Percentiles rank a stretch among this genome's conserved stretches.
Evolutionary conservation across 129 eudicot genomes (phyloP).

Genomic region (carrot (Daucus carota)): DH1_v3.0 NC_030382.2:31221001-31221500

Average conservation of each 20-base stretch:
- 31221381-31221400: conserved; percentile 9
- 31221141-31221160: conserved; percentile 6
- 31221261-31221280: conserved; percentile 44
- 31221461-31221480: not conserved
- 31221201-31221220: conserved; percentile 15
- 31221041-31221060: not conserved
- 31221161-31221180: conserved; percentile 5
- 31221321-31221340: conserved; percentile 41
- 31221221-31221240: conserved; percentile 13
- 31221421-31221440: not conserved
- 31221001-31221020: conserved; percentile 2
- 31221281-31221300: conserved; percentile 43
- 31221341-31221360: conserved; percentile 25
- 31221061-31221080: not conserved
- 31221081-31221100: no score
- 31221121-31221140: conserved; percentile 5
- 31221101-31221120: not conserved
- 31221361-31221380: conserved; percentile 24
- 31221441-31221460: not conserved
- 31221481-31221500: not conserved
- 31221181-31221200: not conserved
- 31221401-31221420: not conserved
- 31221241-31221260: conserved; percentile 25
- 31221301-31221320: conserved; percentile 33
- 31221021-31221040: not conserved